phyloP scores from a whole-genome alignment of 805 yeast species.

The Saccharomyces mikatae region DNA sequence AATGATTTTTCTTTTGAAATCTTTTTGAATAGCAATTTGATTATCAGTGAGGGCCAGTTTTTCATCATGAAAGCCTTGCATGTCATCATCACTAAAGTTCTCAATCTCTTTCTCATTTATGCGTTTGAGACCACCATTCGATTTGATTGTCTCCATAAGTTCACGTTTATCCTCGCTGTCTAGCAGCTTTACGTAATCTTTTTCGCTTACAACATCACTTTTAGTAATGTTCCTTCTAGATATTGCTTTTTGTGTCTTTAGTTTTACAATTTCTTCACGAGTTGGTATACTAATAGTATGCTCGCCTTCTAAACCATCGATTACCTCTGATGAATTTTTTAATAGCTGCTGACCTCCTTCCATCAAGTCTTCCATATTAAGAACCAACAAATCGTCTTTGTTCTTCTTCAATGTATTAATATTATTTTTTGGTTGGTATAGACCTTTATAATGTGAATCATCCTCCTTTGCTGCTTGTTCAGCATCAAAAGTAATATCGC shows the following conservation, averaged over 20 bases:
- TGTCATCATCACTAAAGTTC: constrained; percentile 6
- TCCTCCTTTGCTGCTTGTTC: not conserved
- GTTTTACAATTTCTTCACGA: constrained; percentile 9
- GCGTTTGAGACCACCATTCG: constrained; percentile 8
- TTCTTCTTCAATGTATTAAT: not conserved
- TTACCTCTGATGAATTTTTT: constrained; percentile 1
- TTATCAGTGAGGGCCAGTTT: constrained; percentile 18
- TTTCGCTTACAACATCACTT: constrained; percentile 11
- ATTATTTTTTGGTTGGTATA: not conserved
- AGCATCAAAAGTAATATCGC: not conserved
- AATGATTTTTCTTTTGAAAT: constrained; percentile 12
- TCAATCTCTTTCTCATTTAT: constrained; percentile 7
- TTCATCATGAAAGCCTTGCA: constrained; percentile 20
- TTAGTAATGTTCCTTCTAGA: constrained; percentile 1
- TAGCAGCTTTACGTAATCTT: constrained; percentile 20
- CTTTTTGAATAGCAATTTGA: constrained; percentile 8
- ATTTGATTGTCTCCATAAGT: constrained; percentile 16
- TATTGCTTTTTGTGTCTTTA: constrained; percentile 4
- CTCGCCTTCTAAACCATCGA: not conserved
- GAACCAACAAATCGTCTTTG: not conserved
- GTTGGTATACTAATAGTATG: constrained; percentile 3
- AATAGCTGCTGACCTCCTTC: constrained; percentile 1
- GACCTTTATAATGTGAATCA: not conserved
- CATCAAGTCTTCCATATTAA: constrained; percentile 18
- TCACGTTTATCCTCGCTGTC: constrained; percentile 23